These are phyloP conservation scores for Apiotrichum akiyoshidainum DNA, from an alignment of 1,284 basidiomycete genomes.

Conservation along the genomic window DNA sequence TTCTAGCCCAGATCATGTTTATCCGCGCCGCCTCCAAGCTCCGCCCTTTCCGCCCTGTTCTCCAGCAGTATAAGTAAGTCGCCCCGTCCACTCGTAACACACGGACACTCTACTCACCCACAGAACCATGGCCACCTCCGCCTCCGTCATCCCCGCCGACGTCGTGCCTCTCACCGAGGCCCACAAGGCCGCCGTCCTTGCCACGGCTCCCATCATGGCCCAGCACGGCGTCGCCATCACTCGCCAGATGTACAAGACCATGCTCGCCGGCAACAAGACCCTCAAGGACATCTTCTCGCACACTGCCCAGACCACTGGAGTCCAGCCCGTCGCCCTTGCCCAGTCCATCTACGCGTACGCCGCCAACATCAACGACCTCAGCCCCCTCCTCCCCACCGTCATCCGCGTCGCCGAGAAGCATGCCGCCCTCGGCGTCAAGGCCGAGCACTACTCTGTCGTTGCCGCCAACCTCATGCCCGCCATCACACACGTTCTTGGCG, in stretches of 20 bases:
- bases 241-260: constrained; percentile 35
- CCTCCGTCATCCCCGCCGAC: constrained; percentile 14
- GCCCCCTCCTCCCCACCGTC: constrained; percentile 35
- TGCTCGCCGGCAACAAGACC: constrained; percentile 33
- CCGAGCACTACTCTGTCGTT: constrained; percentile 40
- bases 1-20: no score
- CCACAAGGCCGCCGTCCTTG: constrained; percentile 35
- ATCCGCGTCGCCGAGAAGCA: constrained; percentile 41
- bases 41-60: no score
- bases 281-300: constrained; percentile 37
- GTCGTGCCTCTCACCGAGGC: constrained; percentile 28
- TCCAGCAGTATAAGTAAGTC: no score
- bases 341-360: constrained; percentile 40
- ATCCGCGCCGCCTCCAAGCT: no score
- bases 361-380: constrained; percentile 40
- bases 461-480: constrained; percentile 36
- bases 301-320: constrained; percentile 25
- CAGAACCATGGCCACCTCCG: constrained; percentile 10
- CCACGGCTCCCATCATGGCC: constrained; percentile 37
- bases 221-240: constrained; percentile 39
- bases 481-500: constrained; percentile 36
- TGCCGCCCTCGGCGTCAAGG: constrained; percentile 34
- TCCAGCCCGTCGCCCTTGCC: constrained; percentile 39
- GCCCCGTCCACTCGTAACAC: no score
- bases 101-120: no score